Conservation (phyloP, 768 basidiomycete species). For the Mycena filopes region DNA sequence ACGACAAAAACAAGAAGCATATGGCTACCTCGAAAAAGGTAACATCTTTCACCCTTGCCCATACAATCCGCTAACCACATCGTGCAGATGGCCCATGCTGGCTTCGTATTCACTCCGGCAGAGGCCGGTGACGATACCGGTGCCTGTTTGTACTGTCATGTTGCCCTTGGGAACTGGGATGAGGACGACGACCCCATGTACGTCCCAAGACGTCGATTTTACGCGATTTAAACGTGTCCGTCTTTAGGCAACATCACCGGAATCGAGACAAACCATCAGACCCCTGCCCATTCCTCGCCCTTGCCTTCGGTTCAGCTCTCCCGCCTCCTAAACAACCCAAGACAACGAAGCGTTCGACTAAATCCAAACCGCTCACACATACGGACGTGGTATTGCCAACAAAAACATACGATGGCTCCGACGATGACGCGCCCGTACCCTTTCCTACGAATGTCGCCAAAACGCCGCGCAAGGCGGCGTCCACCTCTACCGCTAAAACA, state of each 20-base stretch:
- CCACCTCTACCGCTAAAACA: conserved; percentile 36
- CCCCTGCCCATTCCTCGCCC: conserved; percentile 55
- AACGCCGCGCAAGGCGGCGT: conserved; percentile 34
- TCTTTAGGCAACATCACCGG: conserved; percentile 77
- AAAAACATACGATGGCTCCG: conserved; percentile 52
- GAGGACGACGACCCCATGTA: conserved; percentile 88
- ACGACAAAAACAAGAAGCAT: conserved; percentile 70
- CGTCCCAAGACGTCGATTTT: conserved; percentile 41
- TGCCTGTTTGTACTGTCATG: conserved; percentile 86
- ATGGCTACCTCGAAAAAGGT: conserved; percentile 81
- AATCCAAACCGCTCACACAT: conserved; percentile 40
- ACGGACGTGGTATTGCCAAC: conserved; percentile 50
- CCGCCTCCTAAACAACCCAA: conserved; percentile 43
- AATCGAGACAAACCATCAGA: conserved; percentile 64
- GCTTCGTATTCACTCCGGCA: conserved; percentile 85
- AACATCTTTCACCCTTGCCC: background rate
- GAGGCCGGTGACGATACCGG: conserved; percentile 79
- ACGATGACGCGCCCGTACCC: conserved; percentile 40
- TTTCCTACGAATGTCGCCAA: conserved; percentile 32
- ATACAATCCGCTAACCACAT: conserved; percentile 16
- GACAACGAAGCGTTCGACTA: conserved; percentile 41
- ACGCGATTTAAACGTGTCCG: conserved; percentile 20
- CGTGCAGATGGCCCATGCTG: conserved; percentile 85
- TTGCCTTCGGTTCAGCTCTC: conserved; percentile 39
- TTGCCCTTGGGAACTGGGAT: conserved; percentile 89